phyloP scores from a whole-genome alignment of 2,329 filamentous ascomycete species.

The Neophaeococcomyces aloes region DNA sequence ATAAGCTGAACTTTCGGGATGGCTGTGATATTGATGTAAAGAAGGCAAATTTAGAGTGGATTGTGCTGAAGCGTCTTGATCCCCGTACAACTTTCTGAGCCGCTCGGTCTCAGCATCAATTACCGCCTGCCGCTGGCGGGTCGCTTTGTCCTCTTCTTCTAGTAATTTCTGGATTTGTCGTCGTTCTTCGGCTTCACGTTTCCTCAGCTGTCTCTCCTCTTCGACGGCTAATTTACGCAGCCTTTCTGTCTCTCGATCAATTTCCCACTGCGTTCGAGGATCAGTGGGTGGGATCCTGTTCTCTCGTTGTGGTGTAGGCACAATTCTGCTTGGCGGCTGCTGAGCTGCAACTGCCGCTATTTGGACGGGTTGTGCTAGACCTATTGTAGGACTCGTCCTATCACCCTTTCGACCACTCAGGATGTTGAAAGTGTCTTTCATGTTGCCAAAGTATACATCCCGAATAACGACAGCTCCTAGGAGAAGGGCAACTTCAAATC shows the following conservation, averaged over 20 bases:
- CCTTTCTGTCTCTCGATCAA: constrained; percentile 41
- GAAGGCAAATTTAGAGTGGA: constrained; percentile 10
- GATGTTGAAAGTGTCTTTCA: constrained; percentile 70
- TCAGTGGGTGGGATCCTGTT: constrained; percentile 34
- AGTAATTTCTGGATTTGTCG: constrained; percentile 43
- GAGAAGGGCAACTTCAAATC: constrained; percentile 70
- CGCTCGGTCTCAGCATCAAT: constrained; percentile 70
- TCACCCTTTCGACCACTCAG: constrained; percentile 11
- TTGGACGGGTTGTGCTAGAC: constrained; percentile 14
- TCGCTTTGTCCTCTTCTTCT: constrained; percentile 44
- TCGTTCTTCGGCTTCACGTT: constrained; percentile 41
- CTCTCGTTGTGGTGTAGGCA: constrained; percentile 19
- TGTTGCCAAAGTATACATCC: constrained; percentile 53
- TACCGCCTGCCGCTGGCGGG: constrained; percentile 40
- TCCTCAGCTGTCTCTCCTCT: constrained; percentile 33
- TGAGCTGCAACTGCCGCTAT: constrained; percentile 6
- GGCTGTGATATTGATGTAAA: constrained; percentile 1
- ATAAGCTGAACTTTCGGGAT: constrained; percentile 2
- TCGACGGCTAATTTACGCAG: constrained; percentile 33
- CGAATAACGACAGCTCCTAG: constrained; percentile 51
- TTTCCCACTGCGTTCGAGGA: constrained; percentile 43
- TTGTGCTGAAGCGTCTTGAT: constrained; percentile 14
- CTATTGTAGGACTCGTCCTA: constrained; percentile 23
- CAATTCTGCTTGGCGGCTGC: constrained; percentile 10
- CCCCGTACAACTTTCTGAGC: constrained; percentile 49